These are phyloP conservation scores for Ogataea ramenticola DNA, from an alignment of 805 yeast genomes.

Conservation along the genomic window DNA sequence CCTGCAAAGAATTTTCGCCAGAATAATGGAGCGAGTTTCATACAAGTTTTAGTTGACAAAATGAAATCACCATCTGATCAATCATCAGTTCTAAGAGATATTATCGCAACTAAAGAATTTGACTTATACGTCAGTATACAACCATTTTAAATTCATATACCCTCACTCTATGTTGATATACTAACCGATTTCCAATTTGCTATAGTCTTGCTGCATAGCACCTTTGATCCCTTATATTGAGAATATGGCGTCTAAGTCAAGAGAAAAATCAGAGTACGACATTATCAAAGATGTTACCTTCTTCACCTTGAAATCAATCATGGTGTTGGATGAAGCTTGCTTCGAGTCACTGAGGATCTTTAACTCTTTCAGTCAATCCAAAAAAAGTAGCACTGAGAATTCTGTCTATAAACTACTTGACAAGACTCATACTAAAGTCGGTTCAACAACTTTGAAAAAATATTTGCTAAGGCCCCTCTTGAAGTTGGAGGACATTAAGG, in stretches of 20 bases:
- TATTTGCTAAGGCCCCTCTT: conserved; percentile 31
- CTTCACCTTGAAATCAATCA: conserved; percentile 3
- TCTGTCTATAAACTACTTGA: conserved; percentile 16
- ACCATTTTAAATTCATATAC: conserved; percentile 3
- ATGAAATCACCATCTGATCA: background rate
- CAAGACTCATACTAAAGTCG: conserved; percentile 22
- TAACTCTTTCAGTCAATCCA: conserved; percentile 9
- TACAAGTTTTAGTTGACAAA: conserved; percentile 1
- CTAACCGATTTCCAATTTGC: background rate
- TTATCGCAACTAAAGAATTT: background rate
- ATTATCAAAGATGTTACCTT: conserved; percentile 3
- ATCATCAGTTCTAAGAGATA: background rate
- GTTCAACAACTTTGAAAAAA: conserved; percentile 21
- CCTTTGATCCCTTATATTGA: conserved; percentile 7
- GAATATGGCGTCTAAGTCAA: background rate
- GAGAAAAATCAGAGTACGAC: background rate
- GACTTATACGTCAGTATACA: background rate
- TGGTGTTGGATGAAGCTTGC: conserved; percentile 24
- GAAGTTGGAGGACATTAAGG: conserved; percentile 17
- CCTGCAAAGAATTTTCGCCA: conserved; percentile 8
- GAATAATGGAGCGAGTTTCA: conserved; percentile 5
- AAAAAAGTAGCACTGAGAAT: conserved; percentile 6
- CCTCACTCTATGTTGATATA: background rate
- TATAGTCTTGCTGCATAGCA: conserved; percentile 5
- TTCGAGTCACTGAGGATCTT: conserved; percentile 20